Conservation (phyloP, 805 yeast genomes). For the Suhomyces faveliae region DNA sequence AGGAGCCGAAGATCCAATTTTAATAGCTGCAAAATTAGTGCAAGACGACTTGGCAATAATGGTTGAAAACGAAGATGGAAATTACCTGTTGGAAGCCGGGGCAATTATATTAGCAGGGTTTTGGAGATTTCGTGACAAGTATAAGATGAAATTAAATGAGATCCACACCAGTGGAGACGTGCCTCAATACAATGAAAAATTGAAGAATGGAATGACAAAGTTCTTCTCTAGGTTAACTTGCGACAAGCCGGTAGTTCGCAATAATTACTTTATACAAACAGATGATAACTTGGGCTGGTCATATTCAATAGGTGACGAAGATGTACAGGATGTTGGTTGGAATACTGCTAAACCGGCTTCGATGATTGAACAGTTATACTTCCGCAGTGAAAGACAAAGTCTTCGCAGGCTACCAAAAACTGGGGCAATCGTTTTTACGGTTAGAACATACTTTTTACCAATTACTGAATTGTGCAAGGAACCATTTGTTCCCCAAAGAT, state of each 20-base stretch:
- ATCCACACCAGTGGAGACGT: slow-evolving; percentile 70
- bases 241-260: slow-evolving; percentile 65
- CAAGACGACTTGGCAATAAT: slow-evolving; percentile 71
- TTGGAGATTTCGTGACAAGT: slow-evolving; percentile 65
- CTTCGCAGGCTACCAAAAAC: slow-evolving; percentile 58
- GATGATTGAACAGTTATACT: slow-evolving; percentile 47
- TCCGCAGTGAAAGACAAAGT: slow-evolving; percentile 65
- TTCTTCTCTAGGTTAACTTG: slow-evolving; percentile 56
- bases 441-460: slow-evolving; percentile 63
- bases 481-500: slow-evolving; percentile 60
- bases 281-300: slow-evolving; percentile 68
- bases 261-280: slow-evolving; percentile 64
- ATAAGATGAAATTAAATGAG: slow-evolving; percentile 50
- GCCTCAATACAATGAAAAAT: slow-evolving; percentile 59
- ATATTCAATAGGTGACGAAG: slow-evolving; percentile 57
- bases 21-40: slow-evolving; percentile 53
- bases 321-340: slow-evolving; percentile 50
- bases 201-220: slow-evolving; percentile 63
- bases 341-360: slow-evolving; percentile 55
- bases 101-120: slow-evolving; percentile 66
- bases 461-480: slow-evolving; percentile 53
- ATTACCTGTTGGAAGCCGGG: slow-evolving; percentile 57
- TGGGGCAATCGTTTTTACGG: slow-evolving; percentile 59
- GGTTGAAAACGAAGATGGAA: slow-evolving; percentile 59
- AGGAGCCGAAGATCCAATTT: slow-evolving; percentile 53